phyloP scores from a whole-genome alignment of 805 yeast species.

The Kluyveromyces starmeri region DNA sequence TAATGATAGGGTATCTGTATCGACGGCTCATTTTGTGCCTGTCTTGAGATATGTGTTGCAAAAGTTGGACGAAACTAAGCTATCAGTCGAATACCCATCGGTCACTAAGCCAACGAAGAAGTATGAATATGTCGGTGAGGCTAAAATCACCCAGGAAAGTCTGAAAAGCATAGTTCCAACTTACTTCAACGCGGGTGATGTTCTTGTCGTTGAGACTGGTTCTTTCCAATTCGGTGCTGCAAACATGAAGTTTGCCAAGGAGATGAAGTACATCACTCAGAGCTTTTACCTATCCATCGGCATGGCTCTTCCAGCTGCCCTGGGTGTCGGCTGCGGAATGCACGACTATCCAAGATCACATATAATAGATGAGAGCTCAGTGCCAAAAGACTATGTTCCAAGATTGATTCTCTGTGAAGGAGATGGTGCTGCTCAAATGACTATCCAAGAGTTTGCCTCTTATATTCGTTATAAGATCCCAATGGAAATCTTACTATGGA shows the following conservation, averaged over 20 bases:
- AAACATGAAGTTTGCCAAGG: conserved; percentile 52
- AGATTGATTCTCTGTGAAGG: conserved; percentile 74
- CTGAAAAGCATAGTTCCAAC: conserved; percentile 35
- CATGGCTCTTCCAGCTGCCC: conserved; percentile 75
- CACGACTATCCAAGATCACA: conserved; percentile 36
- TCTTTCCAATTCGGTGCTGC: conserved; percentile 72
- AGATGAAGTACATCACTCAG: conserved; percentile 50
- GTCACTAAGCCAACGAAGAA: conserved; percentile 1
- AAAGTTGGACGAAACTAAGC: conserved; percentile 27
- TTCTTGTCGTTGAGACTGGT: conserved; percentile 75
- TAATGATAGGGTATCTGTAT: conserved; percentile 16
- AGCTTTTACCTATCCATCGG: conserved; percentile 82
- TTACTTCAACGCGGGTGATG: conserved; percentile 52
- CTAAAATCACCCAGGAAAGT: conserved; percentile 36
- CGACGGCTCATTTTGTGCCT: conserved; percentile 39
- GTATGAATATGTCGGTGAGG: conserved; percentile 1
- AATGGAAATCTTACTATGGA: conserved; percentile 66
- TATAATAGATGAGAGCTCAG: conserved; percentile 21
- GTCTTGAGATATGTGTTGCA: conserved; percentile 38
- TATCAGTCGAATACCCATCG: conserved; percentile 15
- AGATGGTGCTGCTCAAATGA: conserved; percentile 94
- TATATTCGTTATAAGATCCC: conserved; percentile 49
- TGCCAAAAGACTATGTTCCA: conserved; percentile 26
- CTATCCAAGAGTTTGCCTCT: conserved; percentile 73
- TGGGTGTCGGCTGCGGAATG: conserved; percentile 73